Percentiles rank a stretch among this genome's conserved stretches.
phyloP scores from a whole-genome alignment of 2,329 filamentous ascomycete species.

The Neobulgaria alba region DNA sequence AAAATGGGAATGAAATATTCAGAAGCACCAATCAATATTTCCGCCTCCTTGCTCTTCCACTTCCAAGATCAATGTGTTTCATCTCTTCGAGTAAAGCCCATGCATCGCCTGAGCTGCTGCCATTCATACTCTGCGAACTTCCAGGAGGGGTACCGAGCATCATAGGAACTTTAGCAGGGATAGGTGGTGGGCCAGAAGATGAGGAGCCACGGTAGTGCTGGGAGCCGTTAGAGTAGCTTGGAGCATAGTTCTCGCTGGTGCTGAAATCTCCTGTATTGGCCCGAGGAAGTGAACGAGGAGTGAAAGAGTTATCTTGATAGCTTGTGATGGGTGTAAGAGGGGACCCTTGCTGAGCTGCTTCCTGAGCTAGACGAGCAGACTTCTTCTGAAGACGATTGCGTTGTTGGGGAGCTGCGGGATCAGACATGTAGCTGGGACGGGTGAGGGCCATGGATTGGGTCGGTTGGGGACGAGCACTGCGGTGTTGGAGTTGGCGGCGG shows the following conservation, averaged over 20 bases:
- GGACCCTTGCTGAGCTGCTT: slow-evolving; percentile 21
- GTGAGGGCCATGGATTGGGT: slow-evolving; percentile 33
- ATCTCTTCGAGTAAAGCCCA: slow-evolving; percentile 63
- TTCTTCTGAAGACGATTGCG: slow-evolving; percentile 61
- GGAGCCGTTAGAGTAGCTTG: slow-evolving; percentile 23
- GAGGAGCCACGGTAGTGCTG: slow-evolving; percentile 24
- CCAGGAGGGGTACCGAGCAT: slow-evolving; percentile 9
- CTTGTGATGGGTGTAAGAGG: slow-evolving; percentile 24
- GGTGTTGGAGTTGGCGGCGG: slow-evolving; percentile 42
- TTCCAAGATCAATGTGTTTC: slow-evolving; percentile 57
- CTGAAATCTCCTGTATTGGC: slow-evolving; percentile 22
- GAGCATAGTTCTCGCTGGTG: slow-evolving; percentile 22
- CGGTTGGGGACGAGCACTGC: slow-evolving; percentile 40
- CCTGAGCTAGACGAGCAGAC: slow-evolving; percentile 24
- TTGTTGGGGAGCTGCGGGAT: slow-evolving; percentile 33
- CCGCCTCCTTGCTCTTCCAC: slow-evolving; percentile 36
- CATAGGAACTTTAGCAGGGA: slow-evolving; percentile 64
- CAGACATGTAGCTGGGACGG: slow-evolving; percentile 22
- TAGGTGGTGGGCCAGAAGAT: slow-evolving; percentile 42
- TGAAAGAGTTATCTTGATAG: slow-evolving; percentile 24
- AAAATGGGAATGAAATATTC: no score
- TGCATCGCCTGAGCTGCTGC: slow-evolving; percentile 39
- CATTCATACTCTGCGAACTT: neutral
- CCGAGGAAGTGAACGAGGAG: slow-evolving; percentile 19
- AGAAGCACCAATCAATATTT: no score